phyloP scores from a whole-genome alignment of 176 grass and related monocot species.

The Carex littledalei region DNA sequence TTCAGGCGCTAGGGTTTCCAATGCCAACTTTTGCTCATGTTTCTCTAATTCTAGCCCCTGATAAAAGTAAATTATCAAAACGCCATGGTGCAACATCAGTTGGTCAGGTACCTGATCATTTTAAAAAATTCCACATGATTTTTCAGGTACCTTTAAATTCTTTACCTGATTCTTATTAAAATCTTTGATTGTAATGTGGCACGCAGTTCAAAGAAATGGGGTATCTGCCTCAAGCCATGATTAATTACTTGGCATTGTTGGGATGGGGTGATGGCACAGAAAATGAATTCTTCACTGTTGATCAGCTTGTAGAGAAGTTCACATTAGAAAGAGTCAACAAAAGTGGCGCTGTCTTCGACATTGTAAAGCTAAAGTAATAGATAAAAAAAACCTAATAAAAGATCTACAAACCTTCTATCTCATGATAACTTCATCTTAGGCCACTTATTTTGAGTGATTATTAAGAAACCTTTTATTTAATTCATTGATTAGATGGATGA shows the following conservation, averaged over 20 bases:
- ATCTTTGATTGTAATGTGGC: conserved; percentile 23
- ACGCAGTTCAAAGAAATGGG: conserved; percentile 93
- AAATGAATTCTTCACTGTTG: conserved; percentile 93
- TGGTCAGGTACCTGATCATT: conserved; percentile 53
- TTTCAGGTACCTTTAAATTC: neutral
- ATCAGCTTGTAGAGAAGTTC: conserved; percentile 86
- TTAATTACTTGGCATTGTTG: conserved; percentile 89
- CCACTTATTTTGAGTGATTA: neutral
- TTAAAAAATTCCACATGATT: conserved; percentile 11
- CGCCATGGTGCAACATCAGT: conserved; percentile 98
- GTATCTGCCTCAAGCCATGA: conserved; percentile 96
- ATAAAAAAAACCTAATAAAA: too few species aligned
- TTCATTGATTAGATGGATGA: conserved; percentile 71
- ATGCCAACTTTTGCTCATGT: conserved; percentile 99
- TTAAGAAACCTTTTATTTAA: conserved; percentile 3
- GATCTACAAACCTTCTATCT: neutral
- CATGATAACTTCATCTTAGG: neutral
- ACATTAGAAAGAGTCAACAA: conserved; percentile 94
- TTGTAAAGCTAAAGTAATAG: conserved; percentile 76
- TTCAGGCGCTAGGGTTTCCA: conserved; percentile 82
- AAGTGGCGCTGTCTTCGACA: conserved; percentile 96
- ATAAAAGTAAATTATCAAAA: conserved; percentile 98
- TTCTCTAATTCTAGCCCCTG: conserved; percentile 93
- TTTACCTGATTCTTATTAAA: neutral
- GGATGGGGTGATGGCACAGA: conserved; percentile 98